These are phyloP conservation scores for Botryotinia convoluta DNA, from an alignment of 2,329 filamentous ascomycete genomes.

Conservation along the genomic window DNA sequence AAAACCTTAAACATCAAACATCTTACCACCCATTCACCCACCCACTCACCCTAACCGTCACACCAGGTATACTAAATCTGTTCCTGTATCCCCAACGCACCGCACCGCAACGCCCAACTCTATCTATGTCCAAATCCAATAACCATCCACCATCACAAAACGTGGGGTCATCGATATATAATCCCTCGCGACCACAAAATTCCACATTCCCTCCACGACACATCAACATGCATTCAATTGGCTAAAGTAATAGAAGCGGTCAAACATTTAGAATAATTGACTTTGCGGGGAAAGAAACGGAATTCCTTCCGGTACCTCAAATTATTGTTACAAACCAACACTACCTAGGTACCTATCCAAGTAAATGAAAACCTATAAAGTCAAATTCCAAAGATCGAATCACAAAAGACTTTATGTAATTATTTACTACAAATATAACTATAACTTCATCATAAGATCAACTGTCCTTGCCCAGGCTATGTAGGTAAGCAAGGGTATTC, in stretches of 20 bases:
- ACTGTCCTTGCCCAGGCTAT: neutral
- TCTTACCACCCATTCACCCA: neutral
- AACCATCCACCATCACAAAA: neutral
- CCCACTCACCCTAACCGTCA: neutral
- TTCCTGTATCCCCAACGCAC: no score
- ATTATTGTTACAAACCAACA: neutral
- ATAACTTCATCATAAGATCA: neutral
- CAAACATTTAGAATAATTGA: neutral
- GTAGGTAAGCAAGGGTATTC: slow-evolving; percentile 7
- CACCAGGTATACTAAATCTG: no score
- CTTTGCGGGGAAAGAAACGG: neutral
- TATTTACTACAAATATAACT: neutral
- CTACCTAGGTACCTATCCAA: neutral
- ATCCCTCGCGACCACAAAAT: neutral
- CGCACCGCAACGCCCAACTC: neutral
- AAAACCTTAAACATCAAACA: neutral
- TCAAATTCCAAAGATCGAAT: neutral
- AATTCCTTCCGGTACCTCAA: neutral
- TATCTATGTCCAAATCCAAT: neutral
- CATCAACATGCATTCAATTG: neutral
- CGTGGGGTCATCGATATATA: neutral
- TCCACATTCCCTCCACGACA: neutral
- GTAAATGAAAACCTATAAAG: no score
- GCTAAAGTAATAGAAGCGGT: neutral
- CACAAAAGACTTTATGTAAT: neutral